phyloP scores from a whole-genome alignment of 257 asterid genomes.

The Solanum piurae region DNA sequence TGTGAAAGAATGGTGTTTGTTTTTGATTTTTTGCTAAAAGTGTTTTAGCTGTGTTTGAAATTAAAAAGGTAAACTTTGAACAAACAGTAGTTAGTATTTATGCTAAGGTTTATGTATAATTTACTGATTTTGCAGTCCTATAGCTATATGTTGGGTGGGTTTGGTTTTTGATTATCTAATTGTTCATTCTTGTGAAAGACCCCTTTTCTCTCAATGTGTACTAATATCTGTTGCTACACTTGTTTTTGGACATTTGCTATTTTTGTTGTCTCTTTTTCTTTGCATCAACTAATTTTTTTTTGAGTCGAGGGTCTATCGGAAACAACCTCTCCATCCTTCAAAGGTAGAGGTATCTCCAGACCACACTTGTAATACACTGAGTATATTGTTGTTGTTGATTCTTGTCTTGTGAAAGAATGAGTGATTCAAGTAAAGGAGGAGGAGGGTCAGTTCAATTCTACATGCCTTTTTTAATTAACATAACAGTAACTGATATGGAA shows the following conservation, averaged over 20 bases:
- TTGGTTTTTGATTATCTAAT: neutral
- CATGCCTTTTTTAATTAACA: neutral
- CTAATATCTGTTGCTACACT: neutral
- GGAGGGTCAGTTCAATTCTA: neutral
- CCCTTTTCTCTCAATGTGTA: neutral
- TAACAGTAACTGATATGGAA: neutral
- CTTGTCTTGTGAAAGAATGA: neutral
- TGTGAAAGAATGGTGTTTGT: neutral
- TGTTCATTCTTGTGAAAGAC: neutral
- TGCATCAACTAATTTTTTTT: neutral
- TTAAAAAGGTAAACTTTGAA: neutral
- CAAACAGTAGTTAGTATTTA: neutral
- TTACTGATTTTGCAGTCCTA: neutral
- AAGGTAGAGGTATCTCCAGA: neutral
- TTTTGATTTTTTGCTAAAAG: neutral
- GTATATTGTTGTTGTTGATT: neutral
- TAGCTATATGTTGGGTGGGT: neutral
- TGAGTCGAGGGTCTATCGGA: neutral
- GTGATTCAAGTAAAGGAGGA: neutral
- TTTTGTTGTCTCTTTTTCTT: neutral
- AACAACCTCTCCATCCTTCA: neutral
- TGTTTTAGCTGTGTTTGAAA: neutral
- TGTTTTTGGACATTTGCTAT: neutral
- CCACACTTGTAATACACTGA: neutral
- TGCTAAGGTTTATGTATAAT: neutral